Percentiles rank a stretch among this genome's conserved stretches.
phyloP scores from a whole-genome alignment of 2,329 filamentous ascomycete species.

The Colletotrichum incanum region DNA sequence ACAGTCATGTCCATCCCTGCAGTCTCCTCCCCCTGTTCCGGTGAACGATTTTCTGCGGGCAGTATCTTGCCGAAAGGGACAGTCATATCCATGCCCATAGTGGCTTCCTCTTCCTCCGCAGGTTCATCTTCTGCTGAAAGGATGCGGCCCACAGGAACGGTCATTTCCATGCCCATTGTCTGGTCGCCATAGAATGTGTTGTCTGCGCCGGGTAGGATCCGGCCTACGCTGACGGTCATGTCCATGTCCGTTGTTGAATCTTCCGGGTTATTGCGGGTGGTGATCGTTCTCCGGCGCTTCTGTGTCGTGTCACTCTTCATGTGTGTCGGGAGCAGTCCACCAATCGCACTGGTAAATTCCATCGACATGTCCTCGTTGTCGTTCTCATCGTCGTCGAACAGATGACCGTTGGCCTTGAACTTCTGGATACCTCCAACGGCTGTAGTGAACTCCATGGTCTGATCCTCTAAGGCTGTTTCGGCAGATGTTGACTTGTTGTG shows the following conservation, averaged over 20 bases:
- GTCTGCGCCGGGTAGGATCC: conserved; percentile 60
- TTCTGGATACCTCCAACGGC: conserved; percentile 80
- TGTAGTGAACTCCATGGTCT: conserved; percentile 89
- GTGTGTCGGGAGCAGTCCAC: conserved; percentile 63
- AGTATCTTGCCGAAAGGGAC: conserved; percentile 62
- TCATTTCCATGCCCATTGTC: conserved; percentile 79
- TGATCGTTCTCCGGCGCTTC: conserved; percentile 48
- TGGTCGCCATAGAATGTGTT: conserved; percentile 49
- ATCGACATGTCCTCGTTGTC: conserved; percentile 82
- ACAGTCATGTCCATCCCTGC: conserved; percentile 75
- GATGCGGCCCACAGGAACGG: conserved; percentile 71
- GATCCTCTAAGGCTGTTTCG: conserved; percentile 61
- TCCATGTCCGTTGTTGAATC: conserved; percentile 65
- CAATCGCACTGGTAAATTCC: conserved; percentile 80
- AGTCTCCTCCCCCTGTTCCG: conserved; percentile 47
- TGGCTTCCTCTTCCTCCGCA: conserved; percentile 66
- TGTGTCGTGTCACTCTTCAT: conserved; percentile 40
- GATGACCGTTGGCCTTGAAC: conserved; percentile 49
- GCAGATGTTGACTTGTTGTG: conserved; percentile 36
- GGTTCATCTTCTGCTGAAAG: conserved; percentile 59
- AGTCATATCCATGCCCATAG: conserved; percentile 71
- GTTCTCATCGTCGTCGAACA: conserved; percentile 52
- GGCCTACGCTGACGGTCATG: conserved; percentile 73
- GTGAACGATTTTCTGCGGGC: conserved; percentile 40
- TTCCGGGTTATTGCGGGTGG: conserved; percentile 49